A percentile compares a stretch with the other conserved stretches of the same genome.
These are phyloP conservation scores for Huntiella bhutanensis DNA, from an alignment of 2,329 filamentous ascomycete genomes.

Conservation along the genomic window DNA sequence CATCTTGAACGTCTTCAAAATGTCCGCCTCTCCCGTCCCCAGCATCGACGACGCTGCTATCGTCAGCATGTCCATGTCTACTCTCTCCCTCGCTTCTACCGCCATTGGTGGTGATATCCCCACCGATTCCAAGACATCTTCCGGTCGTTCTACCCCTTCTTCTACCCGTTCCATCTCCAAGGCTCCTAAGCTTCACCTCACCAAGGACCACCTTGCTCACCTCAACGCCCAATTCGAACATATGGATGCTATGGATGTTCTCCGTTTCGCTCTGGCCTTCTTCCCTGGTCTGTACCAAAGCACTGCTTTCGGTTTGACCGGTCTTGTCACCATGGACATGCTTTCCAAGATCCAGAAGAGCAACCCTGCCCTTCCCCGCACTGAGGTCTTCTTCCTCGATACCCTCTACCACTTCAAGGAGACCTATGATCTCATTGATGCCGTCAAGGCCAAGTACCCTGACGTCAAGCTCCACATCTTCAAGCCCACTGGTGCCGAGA, in stretches of 20 bases:
- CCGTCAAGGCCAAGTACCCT: conserved; percentile 58
- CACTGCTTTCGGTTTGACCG: conserved; percentile 65
- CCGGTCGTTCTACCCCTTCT: conserved; percentile 52
- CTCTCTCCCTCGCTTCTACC: conserved; percentile 10
- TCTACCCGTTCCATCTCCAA: conserved; percentile 16
- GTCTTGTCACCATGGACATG: conserved; percentile 71
- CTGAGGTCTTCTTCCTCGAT: conserved; percentile 64
- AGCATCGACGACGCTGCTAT: conserved; percentile 7
- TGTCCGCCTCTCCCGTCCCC: conserved; percentile 8
- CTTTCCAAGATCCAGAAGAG: conserved; percentile 52
- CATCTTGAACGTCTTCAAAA: not conserved
- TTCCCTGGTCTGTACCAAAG: conserved; percentile 81
- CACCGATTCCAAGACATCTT: conserved; percentile 31
- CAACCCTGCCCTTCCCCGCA: conserved; percentile 37
- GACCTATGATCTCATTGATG: conserved; percentile 54
- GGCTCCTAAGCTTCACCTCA: conserved; percentile 67
- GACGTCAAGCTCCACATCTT: conserved; percentile 70
- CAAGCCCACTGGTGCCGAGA: conserved; percentile 63
- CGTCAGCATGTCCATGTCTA: conserved; percentile 9
- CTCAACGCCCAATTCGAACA: conserved; percentile 78
- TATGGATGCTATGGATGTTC: conserved; percentile 76
- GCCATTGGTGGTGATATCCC: conserved; percentile 18
- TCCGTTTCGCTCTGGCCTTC: conserved; percentile 79
- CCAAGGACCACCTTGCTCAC: conserved; percentile 70
- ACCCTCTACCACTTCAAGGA: conserved; percentile 69